A percentile compares a stretch with the other conserved stretches of the same genome.
phyloP scores from a whole-genome alignment of 164 flowering plant genomes.

The Hamamelis virginiana region DNA sequence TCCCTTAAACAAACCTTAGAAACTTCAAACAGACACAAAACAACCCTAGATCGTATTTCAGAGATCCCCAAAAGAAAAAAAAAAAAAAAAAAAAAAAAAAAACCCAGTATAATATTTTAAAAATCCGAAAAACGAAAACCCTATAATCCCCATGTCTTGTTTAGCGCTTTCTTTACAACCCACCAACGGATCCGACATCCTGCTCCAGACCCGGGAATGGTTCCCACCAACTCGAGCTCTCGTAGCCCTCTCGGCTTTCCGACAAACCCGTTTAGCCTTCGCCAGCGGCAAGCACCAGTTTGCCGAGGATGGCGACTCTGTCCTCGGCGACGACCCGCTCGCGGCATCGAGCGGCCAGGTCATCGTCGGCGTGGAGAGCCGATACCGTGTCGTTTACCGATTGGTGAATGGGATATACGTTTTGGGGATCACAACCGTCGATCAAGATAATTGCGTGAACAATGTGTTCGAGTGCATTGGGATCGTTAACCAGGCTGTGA shows the following conservation, averaged over 20 bases:
- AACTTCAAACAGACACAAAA: too few species aligned
- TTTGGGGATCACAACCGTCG: conserved; percentile 78
- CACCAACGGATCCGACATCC: conserved; percentile 78
- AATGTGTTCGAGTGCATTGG: conserved; percentile 91
- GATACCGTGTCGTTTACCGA: conserved; percentile 86
- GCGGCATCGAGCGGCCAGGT: conserved; percentile 92
- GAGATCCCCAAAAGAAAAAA: too few species aligned
- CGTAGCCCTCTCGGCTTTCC: conserved; percentile 78
- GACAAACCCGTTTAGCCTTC: conserved; percentile 70
- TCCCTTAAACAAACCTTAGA: too few species aligned
- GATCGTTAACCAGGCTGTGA: conserved; percentile 88
- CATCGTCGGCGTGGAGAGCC: conserved; percentile 83
- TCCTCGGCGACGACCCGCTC: conserved; percentile 88
- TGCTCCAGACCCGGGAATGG: conserved; percentile 97
- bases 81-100: too few species aligned
- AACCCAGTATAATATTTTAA: too few species aligned
- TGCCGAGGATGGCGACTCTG: conserved; percentile 23
- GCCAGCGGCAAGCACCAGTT: conserved; percentile 36
- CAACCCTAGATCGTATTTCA: too few species aligned
- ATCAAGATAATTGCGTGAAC: conserved; percentile 48
- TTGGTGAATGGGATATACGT: conserved; percentile 88
- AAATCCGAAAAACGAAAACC: too few species aligned
- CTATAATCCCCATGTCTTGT: conserved; percentile 60
- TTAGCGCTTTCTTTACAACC: conserved; percentile 91
- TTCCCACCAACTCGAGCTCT: conserved; percentile 95